phyloP scores from a whole-genome alignment of 108 stramenopile species.

The Nannochloropsis gaditana region DNA sequence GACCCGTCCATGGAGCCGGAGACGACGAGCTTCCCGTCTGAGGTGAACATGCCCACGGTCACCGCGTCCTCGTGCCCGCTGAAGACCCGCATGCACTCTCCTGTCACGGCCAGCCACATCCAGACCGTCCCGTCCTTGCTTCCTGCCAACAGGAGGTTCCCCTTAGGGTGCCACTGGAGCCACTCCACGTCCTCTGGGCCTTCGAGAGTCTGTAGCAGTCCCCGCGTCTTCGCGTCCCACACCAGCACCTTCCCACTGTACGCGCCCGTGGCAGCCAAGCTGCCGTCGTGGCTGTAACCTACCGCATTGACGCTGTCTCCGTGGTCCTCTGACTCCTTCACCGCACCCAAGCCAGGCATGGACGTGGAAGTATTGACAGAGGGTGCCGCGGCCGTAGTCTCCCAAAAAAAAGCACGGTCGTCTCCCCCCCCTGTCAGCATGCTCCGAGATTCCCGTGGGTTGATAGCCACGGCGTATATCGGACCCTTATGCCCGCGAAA shows the following conservation, averaged over 20 bases:
- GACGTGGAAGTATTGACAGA: slow-evolving; percentile 25
- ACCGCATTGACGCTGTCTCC: slow-evolving; percentile 77
- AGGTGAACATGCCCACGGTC: slow-evolving; percentile 69
- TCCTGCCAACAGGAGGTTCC: slow-evolving; percentile 78
- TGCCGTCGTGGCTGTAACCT: slow-evolving; percentile 63
- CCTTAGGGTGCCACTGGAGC: slow-evolving; percentile 82
- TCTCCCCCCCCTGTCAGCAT: slow-evolving; percentile 82
- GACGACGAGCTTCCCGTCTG: slow-evolving; percentile 76
- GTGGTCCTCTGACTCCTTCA: slow-evolving; percentile 53
- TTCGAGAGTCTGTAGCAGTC: slow-evolving; percentile 63
- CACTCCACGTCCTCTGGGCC: slow-evolving; percentile 94
- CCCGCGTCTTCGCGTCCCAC: slow-evolving; percentile 64
- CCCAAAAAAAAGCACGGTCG: slow-evolving; percentile 78
- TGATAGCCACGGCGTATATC: slow-evolving; percentile 47
- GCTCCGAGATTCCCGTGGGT: slow-evolving; percentile 45
- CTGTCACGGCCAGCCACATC: slow-evolving; percentile 88
- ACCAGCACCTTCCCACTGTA: slow-evolving; percentile 77
- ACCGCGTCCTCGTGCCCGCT: slow-evolving; percentile 86
- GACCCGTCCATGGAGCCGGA: slow-evolving; percentile 78
- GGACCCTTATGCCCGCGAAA: slow-evolving; percentile 56
- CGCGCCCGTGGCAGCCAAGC: slow-evolving; percentile 65
- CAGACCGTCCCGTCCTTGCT: slow-evolving; percentile 86
- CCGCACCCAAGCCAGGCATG: not conserved
- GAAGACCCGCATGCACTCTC: slow-evolving; percentile 82
- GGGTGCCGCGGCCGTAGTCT: slow-evolving; percentile 19